A percentile compares a stretch with the other conserved stretches of the same genome.
Evolutionary conservation across 169 alveolate genomes (phyloP).

Genomic region (Cystoisospora suis): DNA sequence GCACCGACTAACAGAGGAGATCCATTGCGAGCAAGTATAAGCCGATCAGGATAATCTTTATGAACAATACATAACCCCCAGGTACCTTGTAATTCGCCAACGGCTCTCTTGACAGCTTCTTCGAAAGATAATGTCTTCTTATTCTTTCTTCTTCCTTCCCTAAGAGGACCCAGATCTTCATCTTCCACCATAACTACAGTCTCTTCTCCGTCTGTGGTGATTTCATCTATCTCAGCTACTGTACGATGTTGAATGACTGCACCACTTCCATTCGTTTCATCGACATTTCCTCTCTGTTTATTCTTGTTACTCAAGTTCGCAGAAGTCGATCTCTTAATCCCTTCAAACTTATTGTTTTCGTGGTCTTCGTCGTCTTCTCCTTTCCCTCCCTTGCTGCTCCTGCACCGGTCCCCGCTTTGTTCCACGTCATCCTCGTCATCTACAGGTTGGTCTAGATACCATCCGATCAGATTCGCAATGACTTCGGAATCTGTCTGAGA

Average conservation of each 20-base stretch:
- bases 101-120: constrained; percentile 86
- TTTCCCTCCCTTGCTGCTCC: too few relatives aligned
- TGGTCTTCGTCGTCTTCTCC: too few relatives aligned
- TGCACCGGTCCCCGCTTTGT: too few relatives aligned
- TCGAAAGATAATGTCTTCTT: constrained; percentile 65
- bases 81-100: constrained; percentile 92
- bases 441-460: constrained; percentile 81
- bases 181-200: too few relatives aligned
- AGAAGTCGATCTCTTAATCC: too few relatives aligned
- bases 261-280: background rate
- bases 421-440: background rate
- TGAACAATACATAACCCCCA: constrained; percentile 94
- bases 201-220: constrained; percentile 78
- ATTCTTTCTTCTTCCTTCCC: too few relatives aligned
- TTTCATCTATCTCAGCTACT: background rate
- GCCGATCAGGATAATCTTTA: constrained; percentile 85
- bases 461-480: constrained; percentile 93
- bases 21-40: constrained; percentile 92
- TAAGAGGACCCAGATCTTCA: constrained; percentile 81
- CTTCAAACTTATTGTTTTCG: too few relatives aligned
- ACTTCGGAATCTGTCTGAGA: constrained; percentile 97
- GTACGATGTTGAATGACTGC: background rate
- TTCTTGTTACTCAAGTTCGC: too few relatives aligned
- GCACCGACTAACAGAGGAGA: constrained; percentile 92
- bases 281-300: too few relatives aligned